These are phyloP conservation scores for Knoxdaviesia capensis DNA, from an alignment of 2,329 filamentous ascomycete genomes.

Conservation along the genomic window DNA sequence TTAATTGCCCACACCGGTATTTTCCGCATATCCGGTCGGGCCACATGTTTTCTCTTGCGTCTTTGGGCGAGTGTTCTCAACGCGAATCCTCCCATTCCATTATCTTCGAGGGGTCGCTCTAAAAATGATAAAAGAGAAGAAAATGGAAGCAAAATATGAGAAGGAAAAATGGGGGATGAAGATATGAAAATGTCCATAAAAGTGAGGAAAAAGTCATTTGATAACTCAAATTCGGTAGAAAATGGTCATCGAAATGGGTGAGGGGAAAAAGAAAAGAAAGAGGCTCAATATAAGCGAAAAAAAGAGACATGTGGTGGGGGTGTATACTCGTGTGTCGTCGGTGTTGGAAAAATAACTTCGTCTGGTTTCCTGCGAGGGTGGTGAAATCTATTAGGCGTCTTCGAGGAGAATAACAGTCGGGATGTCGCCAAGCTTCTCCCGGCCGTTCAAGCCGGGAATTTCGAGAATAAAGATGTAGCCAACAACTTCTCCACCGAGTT, in stretches of 20 bases:
- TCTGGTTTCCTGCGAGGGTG: no score
- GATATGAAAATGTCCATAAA: neutral
- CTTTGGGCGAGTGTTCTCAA: no score
- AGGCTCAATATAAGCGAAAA: neutral
- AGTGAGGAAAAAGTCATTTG: neutral
- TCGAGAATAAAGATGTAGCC: conserved; percentile 94
- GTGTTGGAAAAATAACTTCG: no score
- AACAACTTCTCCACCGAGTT: conserved; percentile 68
- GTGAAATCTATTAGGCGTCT: conserved; percentile 13
- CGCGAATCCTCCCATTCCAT: no score
- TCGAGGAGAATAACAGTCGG: conserved; percentile 71
- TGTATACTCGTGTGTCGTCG: no score
- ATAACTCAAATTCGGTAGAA: neutral
- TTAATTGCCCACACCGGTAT: no score
- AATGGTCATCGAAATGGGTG: neutral
- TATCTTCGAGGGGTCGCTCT: neutral
- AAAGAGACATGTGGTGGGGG: neutral
- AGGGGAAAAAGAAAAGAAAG: neutral
- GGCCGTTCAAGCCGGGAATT: conserved; percentile 79
- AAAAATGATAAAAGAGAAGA: no score
- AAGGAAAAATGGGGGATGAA: neutral
- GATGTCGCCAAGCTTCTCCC: conserved; percentile 61
- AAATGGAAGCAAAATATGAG: neutral
- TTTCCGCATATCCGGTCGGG: no score
- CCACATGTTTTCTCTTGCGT: no score